phyloP scores from a whole-genome alignment of 2,329 filamentous ascomycete genomes.

The Xylariaceae sp. region DNA sequence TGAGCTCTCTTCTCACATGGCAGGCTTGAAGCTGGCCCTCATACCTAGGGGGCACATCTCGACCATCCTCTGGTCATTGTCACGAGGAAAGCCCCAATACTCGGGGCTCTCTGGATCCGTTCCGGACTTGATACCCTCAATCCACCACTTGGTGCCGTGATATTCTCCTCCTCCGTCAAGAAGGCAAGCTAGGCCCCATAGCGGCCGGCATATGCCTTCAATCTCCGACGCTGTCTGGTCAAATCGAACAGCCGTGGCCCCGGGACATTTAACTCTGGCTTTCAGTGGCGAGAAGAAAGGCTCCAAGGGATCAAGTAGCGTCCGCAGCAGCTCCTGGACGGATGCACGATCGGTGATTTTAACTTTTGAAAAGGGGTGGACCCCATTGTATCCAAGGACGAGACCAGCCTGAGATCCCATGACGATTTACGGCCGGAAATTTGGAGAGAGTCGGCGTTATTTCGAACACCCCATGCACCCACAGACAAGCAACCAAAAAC shows the following conservation, averaged over 20 bases:
- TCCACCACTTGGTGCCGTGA: slow-evolving; percentile 59
- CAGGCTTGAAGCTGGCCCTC: background rate
- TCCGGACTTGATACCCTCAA: slow-evolving; percentile 65
- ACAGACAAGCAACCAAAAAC: background rate
- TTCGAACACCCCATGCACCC: background rate
- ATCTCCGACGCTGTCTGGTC: slow-evolving; percentile 74
- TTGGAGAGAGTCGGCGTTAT: background rate
- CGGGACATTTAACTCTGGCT: slow-evolving; percentile 62
- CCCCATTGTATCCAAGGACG: slow-evolving; percentile 48
- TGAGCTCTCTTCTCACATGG: slow-evolving; percentile 10
- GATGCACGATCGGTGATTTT: slow-evolving; percentile 48
- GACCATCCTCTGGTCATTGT: slow-evolving; percentile 79
- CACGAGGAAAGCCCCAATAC: slow-evolving; percentile 72
- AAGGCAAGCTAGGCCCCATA: slow-evolving; percentile 70
- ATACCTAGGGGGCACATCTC: slow-evolving; percentile 73
- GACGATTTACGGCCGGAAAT: slow-evolving; percentile 3
- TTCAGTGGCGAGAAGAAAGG: slow-evolving; percentile 66
- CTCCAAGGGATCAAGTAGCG: slow-evolving; percentile 65
- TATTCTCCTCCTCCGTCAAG: slow-evolving; percentile 66
- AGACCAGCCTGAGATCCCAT: slow-evolving; percentile 34
- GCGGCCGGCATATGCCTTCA: slow-evolving; percentile 69
- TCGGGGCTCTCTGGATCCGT: slow-evolving; percentile 66
- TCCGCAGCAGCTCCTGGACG: slow-evolving; percentile 57
- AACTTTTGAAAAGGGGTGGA: slow-evolving; percentile 54
- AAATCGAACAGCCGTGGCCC: slow-evolving; percentile 69